Percentiles rank a stretch among this genome's conserved stretches.
These are phyloP conservation scores for Penicillium dipodomyicola DNA, from an alignment of 495 filamentous ascomycete genomes.

Conservation along the genomic window DNA sequence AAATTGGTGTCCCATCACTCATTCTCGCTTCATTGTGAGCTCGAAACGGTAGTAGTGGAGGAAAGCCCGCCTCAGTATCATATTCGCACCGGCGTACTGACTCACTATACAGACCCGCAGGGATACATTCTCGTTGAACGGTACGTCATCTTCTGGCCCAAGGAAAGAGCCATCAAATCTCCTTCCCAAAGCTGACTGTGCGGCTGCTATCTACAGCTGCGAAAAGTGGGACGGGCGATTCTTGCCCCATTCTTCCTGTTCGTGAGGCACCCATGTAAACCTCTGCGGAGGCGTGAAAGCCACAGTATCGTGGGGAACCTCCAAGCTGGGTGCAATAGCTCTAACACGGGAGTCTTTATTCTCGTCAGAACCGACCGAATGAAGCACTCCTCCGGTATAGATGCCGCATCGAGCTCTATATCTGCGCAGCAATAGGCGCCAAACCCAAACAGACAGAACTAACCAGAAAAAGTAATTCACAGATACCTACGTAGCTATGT, in stretches of 20 bases:
- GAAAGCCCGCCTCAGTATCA: neutral
- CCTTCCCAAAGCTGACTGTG: neutral
- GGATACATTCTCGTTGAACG: neutral
- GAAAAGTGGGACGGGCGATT: neutral
- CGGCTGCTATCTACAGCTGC: neutral
- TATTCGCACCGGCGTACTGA: neutral
- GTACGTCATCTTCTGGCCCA: neutral
- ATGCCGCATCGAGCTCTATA: neutral
- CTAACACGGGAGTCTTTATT: neutral
- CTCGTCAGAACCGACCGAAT: neutral
- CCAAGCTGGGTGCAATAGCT: neutral
- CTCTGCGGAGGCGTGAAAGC: neutral
- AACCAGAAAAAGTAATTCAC: neutral
- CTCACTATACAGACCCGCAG: neutral
- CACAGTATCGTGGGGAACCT: neutral
- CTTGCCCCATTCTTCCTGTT: neutral
- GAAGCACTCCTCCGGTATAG: neutral
- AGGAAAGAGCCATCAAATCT: neutral
- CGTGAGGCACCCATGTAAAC: neutral
- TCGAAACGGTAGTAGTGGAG: neutral
- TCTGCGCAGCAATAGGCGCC: neutral
- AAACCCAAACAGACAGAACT: neutral
- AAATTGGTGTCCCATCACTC: neutral
- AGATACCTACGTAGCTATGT: neutral
- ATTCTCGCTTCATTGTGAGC: neutral